These are phyloP conservation scores for Cryptococcus sp. DNA, from an alignment of 1,284 basidiomycete genomes.

Conservation along the genomic window DNA sequence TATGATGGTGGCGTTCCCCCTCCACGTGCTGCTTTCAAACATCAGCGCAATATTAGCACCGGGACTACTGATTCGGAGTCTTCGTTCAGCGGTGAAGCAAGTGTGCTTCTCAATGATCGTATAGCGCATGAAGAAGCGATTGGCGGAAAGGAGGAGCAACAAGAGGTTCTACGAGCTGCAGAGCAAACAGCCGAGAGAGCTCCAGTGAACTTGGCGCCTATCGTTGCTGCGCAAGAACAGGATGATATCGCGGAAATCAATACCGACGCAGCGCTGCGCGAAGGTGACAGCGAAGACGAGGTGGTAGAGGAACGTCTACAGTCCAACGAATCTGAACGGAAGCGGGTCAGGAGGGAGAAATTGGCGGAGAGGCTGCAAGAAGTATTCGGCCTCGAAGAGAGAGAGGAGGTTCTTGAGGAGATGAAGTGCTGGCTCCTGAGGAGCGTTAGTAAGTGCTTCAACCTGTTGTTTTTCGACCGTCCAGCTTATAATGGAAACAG, in stretches of 20 bases:
- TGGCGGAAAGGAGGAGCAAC: conserved; percentile 58
- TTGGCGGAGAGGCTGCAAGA: conserved; percentile 81
- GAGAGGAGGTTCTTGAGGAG: conserved; percentile 82
- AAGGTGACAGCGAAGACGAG: conserved; percentile 25
- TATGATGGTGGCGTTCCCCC: conserved; percentile 12
- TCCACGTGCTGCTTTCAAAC: conserved; percentile 10
- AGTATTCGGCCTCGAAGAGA: conserved; percentile 75
- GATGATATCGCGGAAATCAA: conserved; percentile 19
- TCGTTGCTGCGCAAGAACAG: conserved; percentile 7
- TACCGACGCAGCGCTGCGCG: conserved; percentile 30
- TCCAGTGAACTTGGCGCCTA: conserved; percentile 7
- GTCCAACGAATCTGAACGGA: conserved; percentile 29
- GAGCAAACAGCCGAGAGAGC: conserved; percentile 2
- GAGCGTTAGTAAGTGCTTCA: conserved; percentile 73
- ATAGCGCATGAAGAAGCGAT: conserved; percentile 49
- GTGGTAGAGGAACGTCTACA: conserved; percentile 24
- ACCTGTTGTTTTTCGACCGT: background rate
- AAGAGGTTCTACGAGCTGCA: conserved; percentile 40
- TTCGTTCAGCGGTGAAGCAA: conserved; percentile 10
- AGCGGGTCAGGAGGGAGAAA: conserved; percentile 66
- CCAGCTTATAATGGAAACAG: conserved; percentile 52
- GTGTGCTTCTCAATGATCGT: conserved; percentile 35
- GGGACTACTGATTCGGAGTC: conserved; percentile 3
- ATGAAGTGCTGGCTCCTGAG: conserved; percentile 86
- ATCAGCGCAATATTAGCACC: background rate